Evolutionary conservation across 805 yeast species (phyloP), one percentile per base, ranked within the genome.

Genomic region (Starmerella davenportii): DNA sequence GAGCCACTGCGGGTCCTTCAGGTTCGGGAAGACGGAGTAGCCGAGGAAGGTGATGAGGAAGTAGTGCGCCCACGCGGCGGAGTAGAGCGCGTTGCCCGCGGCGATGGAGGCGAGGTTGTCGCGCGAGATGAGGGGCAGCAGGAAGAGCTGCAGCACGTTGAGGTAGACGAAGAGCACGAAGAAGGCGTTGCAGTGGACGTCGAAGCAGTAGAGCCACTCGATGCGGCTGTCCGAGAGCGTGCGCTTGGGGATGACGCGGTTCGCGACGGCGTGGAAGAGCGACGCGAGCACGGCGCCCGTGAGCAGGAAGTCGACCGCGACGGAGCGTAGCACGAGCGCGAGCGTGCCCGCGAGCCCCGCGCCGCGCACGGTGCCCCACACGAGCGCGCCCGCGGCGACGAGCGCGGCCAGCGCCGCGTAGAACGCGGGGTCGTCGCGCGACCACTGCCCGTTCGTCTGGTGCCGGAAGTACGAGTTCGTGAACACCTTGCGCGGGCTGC

Each of bases 131-230:
- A 45, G 14, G 2, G 95, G 95, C 43, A 82, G 60, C 39, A 80
- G 56, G 35, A 81, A 52, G 51, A 80, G 78, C 57, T 82, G 93
- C 23, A 79, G 43, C 44, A 81, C 65, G 55, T 82, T 79, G 28
- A 82, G 62, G 37, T 70, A 58, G 38, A 80, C 66, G 93, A 93
- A 81, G 33, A 82, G 74, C 14, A 76, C 63, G 45, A 82, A 60
- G 54, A 79, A 82, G n/a, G 93, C 70, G 57, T 85, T 85, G 62
- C 94, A 81, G 59, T 85, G 95, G 21, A 84, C 76, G 52, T 84
- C 95, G 54, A 85, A 85, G 60, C 95, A 82, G 55, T 81, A 84
- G 1, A 87, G 84, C 95, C 95, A 85, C 54, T 85, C 95, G 38
- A 81, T 60, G 2, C 37, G 47, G 4, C 15, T 21, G 4, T 21